phyloP scores from a whole-genome alignment of 2,329 filamentous ascomycete genomes.

The Pseudocercospora musae region DNA sequence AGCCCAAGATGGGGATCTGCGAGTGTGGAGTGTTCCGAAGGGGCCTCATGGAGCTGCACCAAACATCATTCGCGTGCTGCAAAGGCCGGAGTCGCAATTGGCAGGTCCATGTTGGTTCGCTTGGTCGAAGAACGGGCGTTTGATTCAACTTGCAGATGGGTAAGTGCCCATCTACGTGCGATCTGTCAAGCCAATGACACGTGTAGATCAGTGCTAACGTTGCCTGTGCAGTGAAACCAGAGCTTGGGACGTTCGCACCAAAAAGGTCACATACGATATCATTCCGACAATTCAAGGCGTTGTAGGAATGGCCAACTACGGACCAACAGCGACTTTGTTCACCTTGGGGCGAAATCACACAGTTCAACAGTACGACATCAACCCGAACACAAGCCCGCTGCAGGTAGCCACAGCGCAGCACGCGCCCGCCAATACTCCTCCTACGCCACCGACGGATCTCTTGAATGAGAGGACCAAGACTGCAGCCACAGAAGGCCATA shows the following conservation, averaged over 20 bases:
- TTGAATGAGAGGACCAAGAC: slow-evolving; percentile 60
- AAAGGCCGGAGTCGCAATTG: slow-evolving; percentile 69
- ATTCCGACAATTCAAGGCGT: slow-evolving; percentile 83
- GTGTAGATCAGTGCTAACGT: neutral
- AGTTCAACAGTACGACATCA: slow-evolving; percentile 92
- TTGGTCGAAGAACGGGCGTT: slow-evolving; percentile 97
- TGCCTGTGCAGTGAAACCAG: slow-evolving; percentile 65
- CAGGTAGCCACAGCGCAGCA: slow-evolving; percentile 88
- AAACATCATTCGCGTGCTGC: slow-evolving; percentile 84
- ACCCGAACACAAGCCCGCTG: slow-evolving; percentile 62
- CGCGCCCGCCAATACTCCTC: slow-evolving; percentile 71
- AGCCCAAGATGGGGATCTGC: slow-evolving; percentile 83
- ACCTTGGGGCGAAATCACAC: slow-evolving; percentile 84
- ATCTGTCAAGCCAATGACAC: neutral
- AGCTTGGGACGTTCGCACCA: slow-evolving; percentile 97
- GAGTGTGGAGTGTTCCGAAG: slow-evolving; percentile 96
- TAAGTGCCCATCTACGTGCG: slow-evolving; percentile 50
- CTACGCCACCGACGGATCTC: slow-evolving; percentile 77
- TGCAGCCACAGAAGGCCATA: slow-evolving; percentile 26
- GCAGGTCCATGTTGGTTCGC: slow-evolving; percentile 89
- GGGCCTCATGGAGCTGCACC: slow-evolving; percentile 66
- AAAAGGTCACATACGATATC: slow-evolving; percentile 84
- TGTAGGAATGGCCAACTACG: slow-evolving; percentile 80
- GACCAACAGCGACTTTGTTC: slow-evolving; percentile 86
- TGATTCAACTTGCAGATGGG: slow-evolving; percentile 89